Evolutionary conservation across 106 monocot species (phyloP).

Genomic region (Hemerocallis citrina): DNA sequence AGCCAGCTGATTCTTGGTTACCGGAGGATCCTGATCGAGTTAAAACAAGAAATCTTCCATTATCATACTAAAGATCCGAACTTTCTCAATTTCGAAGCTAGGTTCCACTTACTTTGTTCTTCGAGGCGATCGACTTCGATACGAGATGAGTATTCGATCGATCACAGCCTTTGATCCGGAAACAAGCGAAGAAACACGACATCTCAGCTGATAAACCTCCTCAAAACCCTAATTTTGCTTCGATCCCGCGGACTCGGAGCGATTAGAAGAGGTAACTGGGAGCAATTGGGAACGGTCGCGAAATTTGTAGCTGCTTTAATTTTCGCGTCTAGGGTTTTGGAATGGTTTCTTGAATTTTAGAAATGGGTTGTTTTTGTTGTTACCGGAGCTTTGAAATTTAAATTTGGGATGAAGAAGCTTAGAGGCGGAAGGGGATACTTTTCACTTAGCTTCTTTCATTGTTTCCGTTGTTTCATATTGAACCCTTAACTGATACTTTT

Average conservation of each 20-base stretch:
- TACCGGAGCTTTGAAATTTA: too few relatives aligned
- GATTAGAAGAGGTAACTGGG: too few relatives aligned
- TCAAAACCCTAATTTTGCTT: neutral
- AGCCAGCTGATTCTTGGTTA: conserved; percentile 19
- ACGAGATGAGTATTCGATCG: conserved; percentile 8
- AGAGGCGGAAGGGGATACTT: too few relatives aligned
- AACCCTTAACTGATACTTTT: too few relatives aligned
- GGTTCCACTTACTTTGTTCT: conserved; percentile 18
- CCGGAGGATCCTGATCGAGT: conserved; percentile 12
- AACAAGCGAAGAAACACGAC: conserved; percentile 59
- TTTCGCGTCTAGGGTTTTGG: too few relatives aligned
- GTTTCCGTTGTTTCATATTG: too few relatives aligned
- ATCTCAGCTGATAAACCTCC: conserved; percentile 10
- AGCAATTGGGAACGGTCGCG: too few relatives aligned
- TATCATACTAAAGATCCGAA: neutral
- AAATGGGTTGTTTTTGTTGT: too few relatives aligned
- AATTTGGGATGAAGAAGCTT: too few relatives aligned
- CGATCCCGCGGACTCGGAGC: neutral
- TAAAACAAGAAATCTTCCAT: neutral
- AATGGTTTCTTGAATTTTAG: too few relatives aligned
- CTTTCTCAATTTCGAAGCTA: neutral
- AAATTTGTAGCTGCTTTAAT: too few relatives aligned
- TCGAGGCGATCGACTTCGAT: conserved; percentile 19
- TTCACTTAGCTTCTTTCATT: too few relatives aligned
- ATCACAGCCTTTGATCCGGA: conserved; percentile 26